Percentiles rank a stretch among this genome's conserved stretches.
These are phyloP conservation scores for Alternaria dauci DNA, from an alignment of 2,329 filamentous ascomycete species.

Conservation along the genomic window DNA sequence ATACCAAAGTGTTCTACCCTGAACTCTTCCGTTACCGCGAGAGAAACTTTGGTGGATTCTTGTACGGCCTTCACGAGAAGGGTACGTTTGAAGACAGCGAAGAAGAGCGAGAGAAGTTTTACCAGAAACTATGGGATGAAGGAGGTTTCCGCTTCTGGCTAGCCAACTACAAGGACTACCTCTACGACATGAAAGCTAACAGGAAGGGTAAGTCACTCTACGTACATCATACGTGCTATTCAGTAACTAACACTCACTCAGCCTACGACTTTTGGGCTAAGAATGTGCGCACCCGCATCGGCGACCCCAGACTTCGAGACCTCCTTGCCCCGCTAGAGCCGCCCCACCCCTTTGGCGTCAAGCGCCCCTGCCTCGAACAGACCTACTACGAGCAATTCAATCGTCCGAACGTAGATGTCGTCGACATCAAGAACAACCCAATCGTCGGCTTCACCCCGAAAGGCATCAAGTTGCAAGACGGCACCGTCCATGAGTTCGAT, in stretches of 20 bases:
- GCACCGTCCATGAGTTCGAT: conserved; percentile 46
- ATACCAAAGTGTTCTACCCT: conserved; percentile 42
- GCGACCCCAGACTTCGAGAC: conserved; percentile 44
- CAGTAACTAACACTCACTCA: conserved; percentile 40
- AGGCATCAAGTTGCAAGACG: conserved; percentile 45
- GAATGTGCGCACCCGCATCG: conserved; percentile 47
- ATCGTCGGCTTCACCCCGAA: conserved; percentile 38
- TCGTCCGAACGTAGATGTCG: conserved; percentile 46
- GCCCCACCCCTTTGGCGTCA: conserved; percentile 52
- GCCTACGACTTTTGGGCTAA: conserved; percentile 55
- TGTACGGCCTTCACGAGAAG: conserved; percentile 40
- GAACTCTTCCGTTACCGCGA: conserved; percentile 55
- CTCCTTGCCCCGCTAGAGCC: conserved; percentile 50
- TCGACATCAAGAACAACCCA: conserved; percentile 46
- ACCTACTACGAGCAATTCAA: conserved; percentile 54
- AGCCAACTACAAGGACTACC: conserved; percentile 8
- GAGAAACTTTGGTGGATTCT: conserved; percentile 7
- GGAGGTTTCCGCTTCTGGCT: conserved; percentile 24
- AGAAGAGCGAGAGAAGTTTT: conserved; percentile 49
- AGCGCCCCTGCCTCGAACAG: conserved; percentile 53
- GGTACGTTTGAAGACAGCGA: conserved; percentile 36
- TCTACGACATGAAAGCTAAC: background rate
- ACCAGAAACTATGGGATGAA: conserved; percentile 36
- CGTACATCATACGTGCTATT: background rate
- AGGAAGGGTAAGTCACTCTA: background rate